Evolutionary conservation across 163 green algal species (phyloP), one percentile per base, ranked within the genome.

Genomic region (Scenedesmus sp.): DNA sequence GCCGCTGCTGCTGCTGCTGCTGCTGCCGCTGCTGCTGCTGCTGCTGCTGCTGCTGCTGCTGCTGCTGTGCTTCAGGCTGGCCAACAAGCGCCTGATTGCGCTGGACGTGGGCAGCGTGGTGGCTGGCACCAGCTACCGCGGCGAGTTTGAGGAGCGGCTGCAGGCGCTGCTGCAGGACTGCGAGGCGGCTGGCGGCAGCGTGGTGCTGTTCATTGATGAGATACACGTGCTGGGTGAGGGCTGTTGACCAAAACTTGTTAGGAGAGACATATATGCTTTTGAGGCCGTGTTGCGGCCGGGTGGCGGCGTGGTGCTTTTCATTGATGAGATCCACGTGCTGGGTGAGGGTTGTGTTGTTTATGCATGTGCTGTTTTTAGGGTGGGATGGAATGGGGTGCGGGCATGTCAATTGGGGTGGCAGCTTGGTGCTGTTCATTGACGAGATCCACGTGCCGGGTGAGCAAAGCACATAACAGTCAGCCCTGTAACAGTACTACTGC

Each of bases 191-290:
- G 74, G 93, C 60, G 97, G 96, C 67, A 88, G 94, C 20, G 94
- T 99, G 57, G 96, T 99, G 84, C 94, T 99, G 46, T 99, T 99
- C 93, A 98, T 99, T 23, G 98, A 99, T 87, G 97, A 98, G 92
- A 95, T 99, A 20, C 97, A 98, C 90, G 91, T 93, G 83, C 91
- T 95, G 54, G 90, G 93, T 95, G 86, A 34, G 92, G 59, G 18
- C 4, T 64, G 34, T 16, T 23, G 10, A 34, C 7, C 73, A 82
- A 7, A 26, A 54, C 10, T 54, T 9, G 20, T 82, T 9, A 12
- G 73, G 7, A 82, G 73, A 12, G 73, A 8, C 16, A 13, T 34
- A 82, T 82, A 9, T 54, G 73, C 73, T 46, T 46, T 46, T 9
- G 12, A 8, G 73, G 73, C 73, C 10, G 73, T 46, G 73, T 9